These are phyloP conservation scores for Trypanosoma melophagium DNA, from an alignment of 208 protist species.

Conservation along the genomic window DNA sequence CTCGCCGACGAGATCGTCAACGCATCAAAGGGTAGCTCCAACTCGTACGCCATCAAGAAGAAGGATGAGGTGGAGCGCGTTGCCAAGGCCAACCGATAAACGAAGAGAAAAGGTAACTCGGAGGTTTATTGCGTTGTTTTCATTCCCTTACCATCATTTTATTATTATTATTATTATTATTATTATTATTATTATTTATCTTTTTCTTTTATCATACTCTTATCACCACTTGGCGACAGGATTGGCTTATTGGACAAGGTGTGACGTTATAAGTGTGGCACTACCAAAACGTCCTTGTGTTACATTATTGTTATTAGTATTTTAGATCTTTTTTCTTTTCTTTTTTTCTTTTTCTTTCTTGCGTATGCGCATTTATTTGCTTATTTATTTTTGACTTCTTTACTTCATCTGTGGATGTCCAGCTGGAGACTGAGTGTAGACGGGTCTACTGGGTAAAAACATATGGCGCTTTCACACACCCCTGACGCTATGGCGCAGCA, in stretches of 20 bases:
- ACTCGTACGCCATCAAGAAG: conserved; percentile 99
- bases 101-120: not conserved
- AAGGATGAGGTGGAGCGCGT: conserved; percentile 99
- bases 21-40: conserved; percentile 97
- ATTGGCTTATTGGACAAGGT: too few species aligned
- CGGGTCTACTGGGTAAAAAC: not conserved
- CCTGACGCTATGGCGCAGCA: conserved; percentile 11
- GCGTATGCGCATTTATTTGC: conserved; percentile 8
- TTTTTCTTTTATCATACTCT: too few species aligned
- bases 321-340: conserved; percentile 21
- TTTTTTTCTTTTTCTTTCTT: conserved; percentile 26
- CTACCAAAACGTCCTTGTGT: conserved; percentile 3
- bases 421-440: not conserved
- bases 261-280: too few species aligned
- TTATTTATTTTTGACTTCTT: not conserved
- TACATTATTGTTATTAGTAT: not conserved
- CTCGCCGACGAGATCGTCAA: conserved; percentile 99
- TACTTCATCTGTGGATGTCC: conserved; percentile 1
- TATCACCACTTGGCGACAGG: too few species aligned
- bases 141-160: conserved; percentile 2
- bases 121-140: conserved; percentile 3
- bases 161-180: too few species aligned
- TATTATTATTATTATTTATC: too few species aligned
- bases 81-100: conserved; percentile 99
- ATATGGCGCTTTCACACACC: not conserved